Conservation (phyloP, 345 rosid genomes). For the Psidium guajava region DNA sequence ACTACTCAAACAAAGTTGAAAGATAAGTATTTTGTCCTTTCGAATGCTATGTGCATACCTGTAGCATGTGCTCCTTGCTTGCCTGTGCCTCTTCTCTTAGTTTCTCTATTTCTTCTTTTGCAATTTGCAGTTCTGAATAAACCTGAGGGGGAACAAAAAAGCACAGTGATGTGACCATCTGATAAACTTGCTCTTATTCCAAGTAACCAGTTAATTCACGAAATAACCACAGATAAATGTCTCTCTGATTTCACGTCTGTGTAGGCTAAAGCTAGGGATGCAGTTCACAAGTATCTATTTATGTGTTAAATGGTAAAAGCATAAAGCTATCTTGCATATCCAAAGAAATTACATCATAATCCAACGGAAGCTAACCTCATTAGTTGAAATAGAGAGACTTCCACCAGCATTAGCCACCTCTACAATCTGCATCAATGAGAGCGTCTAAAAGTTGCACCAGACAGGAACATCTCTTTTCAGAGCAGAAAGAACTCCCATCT, state of each 20-base stretch:
- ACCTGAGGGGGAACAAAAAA: not conserved
- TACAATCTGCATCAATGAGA: conserved; percentile 22
- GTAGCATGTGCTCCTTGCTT: conserved; percentile 86
- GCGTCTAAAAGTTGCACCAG: not conserved
- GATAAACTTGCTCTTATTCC: not conserved
- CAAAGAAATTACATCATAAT: not conserved
- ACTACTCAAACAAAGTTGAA: not conserved
- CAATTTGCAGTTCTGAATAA: conserved; percentile 34
- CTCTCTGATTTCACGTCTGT: too few relatives aligned
- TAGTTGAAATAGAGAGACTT: conserved; percentile 30
- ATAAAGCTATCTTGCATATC: too few relatives aligned
- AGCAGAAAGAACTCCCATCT: not conserved
- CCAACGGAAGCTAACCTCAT: conserved; percentile 44
- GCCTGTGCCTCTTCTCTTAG: conserved; percentile 69
- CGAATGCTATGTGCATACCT: conserved; percentile 34
- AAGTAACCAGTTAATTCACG: not conserved
- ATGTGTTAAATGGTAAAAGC: too few relatives aligned
- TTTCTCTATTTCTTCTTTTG: conserved; percentile 60
- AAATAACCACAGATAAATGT: not conserved
- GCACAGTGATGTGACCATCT: not conserved
- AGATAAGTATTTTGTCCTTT: not conserved
- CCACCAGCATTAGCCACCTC: conserved; percentile 20
- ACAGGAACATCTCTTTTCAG: not conserved
- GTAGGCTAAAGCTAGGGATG: too few relatives aligned
- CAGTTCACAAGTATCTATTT: too few relatives aligned